A percentile compares a stretch with the other conserved stretches of the same genome.
Conservation (phyloP, 169 alveolate species). For the Theileria orientalis region DNA sequence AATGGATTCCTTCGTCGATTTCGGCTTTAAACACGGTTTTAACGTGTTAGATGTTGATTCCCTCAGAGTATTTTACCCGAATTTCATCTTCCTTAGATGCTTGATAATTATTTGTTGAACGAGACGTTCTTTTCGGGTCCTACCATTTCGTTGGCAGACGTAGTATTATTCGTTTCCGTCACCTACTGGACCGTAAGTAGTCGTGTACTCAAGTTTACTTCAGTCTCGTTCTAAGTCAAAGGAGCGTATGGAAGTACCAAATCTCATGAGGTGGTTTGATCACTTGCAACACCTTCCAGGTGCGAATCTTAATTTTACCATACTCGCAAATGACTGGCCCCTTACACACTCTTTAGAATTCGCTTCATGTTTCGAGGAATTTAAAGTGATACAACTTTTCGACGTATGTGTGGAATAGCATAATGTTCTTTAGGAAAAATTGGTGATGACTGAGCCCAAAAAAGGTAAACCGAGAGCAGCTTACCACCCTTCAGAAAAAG, state of each 20-base stretch:
- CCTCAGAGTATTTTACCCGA: slow-evolving; percentile 14
- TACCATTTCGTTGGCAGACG: slow-evolving; percentile 51
- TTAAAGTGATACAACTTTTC: slow-evolving; percentile 20
- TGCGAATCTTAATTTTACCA: neutral
- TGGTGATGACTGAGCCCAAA: slow-evolving; percentile 18
- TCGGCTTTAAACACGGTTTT: slow-evolving; percentile 47
- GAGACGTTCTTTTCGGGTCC: slow-evolving; percentile 55
- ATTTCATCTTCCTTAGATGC: slow-evolving; percentile 8
- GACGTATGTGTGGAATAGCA: slow-evolving; percentile 11
- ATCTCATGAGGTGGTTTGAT: slow-evolving; percentile 66
- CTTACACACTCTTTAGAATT: slow-evolving; percentile 12
- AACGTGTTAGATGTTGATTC: slow-evolving; percentile 27
- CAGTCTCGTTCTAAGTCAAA: slow-evolving; percentile 47
- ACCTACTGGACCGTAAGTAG: slow-evolving; percentile 48
- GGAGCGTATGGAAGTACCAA: slow-evolving; percentile 39
- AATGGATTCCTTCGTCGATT: slow-evolving; percentile 57
- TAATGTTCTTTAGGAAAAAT: slow-evolving; percentile 40
- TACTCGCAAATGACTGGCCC: too few relatives aligned
- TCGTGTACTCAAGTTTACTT: neutral
- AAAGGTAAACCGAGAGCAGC: slow-evolving; percentile 5
- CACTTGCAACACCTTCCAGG: slow-evolving; percentile 71
- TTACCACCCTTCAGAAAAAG: neutral
- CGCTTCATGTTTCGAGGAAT: slow-evolving; percentile 42
- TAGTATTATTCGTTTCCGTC: slow-evolving; percentile 49
- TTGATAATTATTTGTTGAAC: slow-evolving; percentile 30